Evolutionary conservation across 495 filamentous ascomycete genomes (phyloP).

Genomic region (Neurospora sp.): DNA sequence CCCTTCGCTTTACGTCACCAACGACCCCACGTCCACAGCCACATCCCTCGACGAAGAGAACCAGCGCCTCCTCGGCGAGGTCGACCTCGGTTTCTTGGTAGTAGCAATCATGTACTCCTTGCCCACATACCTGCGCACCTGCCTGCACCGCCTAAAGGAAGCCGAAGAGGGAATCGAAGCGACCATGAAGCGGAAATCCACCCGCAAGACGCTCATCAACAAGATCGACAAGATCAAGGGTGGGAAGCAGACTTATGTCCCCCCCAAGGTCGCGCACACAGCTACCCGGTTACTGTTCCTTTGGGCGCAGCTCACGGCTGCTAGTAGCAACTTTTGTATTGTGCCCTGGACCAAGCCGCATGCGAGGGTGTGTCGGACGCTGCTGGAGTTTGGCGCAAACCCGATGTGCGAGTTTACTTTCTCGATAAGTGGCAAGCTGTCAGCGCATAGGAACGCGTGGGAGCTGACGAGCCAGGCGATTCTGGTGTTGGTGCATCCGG

Average conservation of each 20-base stretch:
- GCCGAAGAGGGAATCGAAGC: background rate
- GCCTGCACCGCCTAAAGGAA: background rate
- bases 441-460: background rate
- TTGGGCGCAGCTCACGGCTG: background rate
- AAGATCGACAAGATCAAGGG: background rate
- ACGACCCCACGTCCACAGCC: background rate
- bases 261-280: background rate
- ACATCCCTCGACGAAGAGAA: background rate
- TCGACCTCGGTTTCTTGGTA: background rate
- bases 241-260: background rate
- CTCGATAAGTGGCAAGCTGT: background rate
- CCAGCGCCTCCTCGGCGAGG: background rate
- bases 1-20: background rate
- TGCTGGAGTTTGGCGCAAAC: background rate
- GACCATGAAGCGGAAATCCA: background rate
- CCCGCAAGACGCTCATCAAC: background rate
- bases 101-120: background rate
- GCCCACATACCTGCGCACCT: background rate
- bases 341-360: background rate
- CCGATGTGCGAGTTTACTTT: background rate
- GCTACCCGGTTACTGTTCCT: background rate
- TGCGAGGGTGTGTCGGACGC: background rate
- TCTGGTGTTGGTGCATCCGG: background rate
- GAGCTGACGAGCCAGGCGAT: background rate
- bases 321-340: background rate